Base-by-base conservation (phyloP, 2,329 filamentous ascomycete species). In the Dryadomyces sulphureus region DNA sequence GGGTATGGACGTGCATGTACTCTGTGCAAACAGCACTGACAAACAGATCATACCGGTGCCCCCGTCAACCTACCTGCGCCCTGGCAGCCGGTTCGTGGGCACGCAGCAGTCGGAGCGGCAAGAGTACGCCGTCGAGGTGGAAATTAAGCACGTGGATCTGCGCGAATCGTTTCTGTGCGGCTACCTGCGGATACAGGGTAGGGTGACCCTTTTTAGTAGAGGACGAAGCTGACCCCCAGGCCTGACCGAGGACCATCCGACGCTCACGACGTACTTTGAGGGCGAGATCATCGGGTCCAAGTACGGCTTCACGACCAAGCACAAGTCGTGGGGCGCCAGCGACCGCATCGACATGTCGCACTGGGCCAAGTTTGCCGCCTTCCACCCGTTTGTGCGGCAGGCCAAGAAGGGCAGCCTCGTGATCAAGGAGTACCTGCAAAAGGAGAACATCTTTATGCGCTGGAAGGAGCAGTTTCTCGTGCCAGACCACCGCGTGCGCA, bases 381-480 rank as follows among this genome's bases (percentile, higher is more conserved):
- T 93, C 70, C 77, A 82, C 45, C 87, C 85, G 2, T 79, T 90
- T 48, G 63, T 67, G 39, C 78, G 76, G 56, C 67, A 70, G 48
- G 72, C 71, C 40, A 78, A 73, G 54, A 74, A 75, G 16, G 61
- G 77, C 69, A 43, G 78, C 20, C 62, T 70, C 24, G 54, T 59
- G 68, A 69, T 79, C 67, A 67, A 79, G 67, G 82, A 93, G 55
- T 77, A 82, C 54, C 75, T 78, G 41, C 84, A 93, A 59, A 73
- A 79, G 52, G 89, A 95, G 55, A 81, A 93, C 60, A 81, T 98
- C 27, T 98, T 95, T 59, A 98, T 98, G 92, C 79, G 92, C 50
- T 98, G 92, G 92, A 98, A 98, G 64, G 92, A 98, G 59, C 88
- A 94, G 57, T 98, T 98, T 57, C 69, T 98, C 1, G 92, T 98